Conservation (phyloP, 257 asterid species). For the Penstemon davidsonii region DNA sequence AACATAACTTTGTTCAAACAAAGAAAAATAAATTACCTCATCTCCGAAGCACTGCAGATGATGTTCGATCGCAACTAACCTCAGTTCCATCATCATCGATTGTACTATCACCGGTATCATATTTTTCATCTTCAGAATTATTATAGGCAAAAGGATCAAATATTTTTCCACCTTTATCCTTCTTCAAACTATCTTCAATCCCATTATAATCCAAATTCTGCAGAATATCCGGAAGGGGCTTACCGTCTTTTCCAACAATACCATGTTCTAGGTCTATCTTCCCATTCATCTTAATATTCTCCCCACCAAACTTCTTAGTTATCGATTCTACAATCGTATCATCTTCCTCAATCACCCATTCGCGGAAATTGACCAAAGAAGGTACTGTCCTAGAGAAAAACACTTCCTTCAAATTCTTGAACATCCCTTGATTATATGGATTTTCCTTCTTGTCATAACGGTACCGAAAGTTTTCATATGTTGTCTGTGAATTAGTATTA, state of each 20-base stretch:
- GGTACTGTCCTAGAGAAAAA: slow-evolving; percentile 51
- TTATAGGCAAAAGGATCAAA: slow-evolving; percentile 40
- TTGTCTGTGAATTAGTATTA: slow-evolving; percentile 54
- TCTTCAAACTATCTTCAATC: slow-evolving; percentile 50
- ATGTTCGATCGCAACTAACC: slow-evolving; percentile 41
- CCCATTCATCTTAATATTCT: slow-evolving; percentile 45
- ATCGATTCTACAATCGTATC: slow-evolving; percentile 42
- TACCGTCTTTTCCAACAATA: slow-evolving; percentile 47
- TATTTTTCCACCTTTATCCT: slow-evolving; percentile 38
- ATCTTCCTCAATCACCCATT: slow-evolving; percentile 67
- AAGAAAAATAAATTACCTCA: slow-evolving; percentile 29
- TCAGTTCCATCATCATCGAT: slow-evolving; percentile 42
- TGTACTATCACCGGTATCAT: slow-evolving; percentile 20
- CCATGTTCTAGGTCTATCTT: slow-evolving; percentile 62
- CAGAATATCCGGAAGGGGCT: slow-evolving; percentile 39
- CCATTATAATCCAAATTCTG: slow-evolving; percentile 57
- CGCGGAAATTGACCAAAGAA: slow-evolving; percentile 64
- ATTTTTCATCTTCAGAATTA: slow-evolving; percentile 31
- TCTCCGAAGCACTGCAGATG: slow-evolving; percentile 38
- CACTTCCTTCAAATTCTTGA: slow-evolving; percentile 62
- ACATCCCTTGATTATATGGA: slow-evolving; percentile 60
- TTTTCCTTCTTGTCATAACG: slow-evolving; percentile 83
- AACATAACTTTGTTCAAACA: too few species aligned
- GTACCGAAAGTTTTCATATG: slow-evolving; percentile 83
- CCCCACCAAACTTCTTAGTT: slow-evolving; percentile 42